A percentile compares a stretch with the other conserved stretches of the same genome.
Evolutionary conservation across 306 rosid genomes (phyloP).

Genomic region (Prunus persica): Prunus_persica_NCBIv2 NC_034009.1:860001-860500

Average conservation of each 20-base stretch:
- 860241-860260: constrained; percentile 69
- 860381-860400: constrained; percentile 77
- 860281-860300: constrained; percentile 54
- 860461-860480: constrained; percentile 60
- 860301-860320: neutral
- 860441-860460: constrained; percentile 67
- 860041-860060: neutral
- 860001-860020: constrained; percentile 7
- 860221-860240: constrained; percentile 76
- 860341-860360: neutral
- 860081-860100: constrained; percentile 33
- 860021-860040: constrained; percentile 11
- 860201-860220: constrained; percentile 56
- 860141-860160: constrained; percentile 33
- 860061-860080: constrained; percentile 14
- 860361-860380: constrained; percentile 82
- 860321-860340: constrained; percentile 23
- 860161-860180: constrained; percentile 54
- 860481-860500: constrained; percentile 79
- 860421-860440: constrained; percentile 67
- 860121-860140: constrained; percentile 32
- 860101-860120: constrained; percentile 33
- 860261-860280: constrained; percentile 82
- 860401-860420: constrained; percentile 76
- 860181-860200: constrained; percentile 82